phyloP scores from a whole-genome alignment of 352 stramenopile species.

The Phytophthora ohioensis region DNA sequence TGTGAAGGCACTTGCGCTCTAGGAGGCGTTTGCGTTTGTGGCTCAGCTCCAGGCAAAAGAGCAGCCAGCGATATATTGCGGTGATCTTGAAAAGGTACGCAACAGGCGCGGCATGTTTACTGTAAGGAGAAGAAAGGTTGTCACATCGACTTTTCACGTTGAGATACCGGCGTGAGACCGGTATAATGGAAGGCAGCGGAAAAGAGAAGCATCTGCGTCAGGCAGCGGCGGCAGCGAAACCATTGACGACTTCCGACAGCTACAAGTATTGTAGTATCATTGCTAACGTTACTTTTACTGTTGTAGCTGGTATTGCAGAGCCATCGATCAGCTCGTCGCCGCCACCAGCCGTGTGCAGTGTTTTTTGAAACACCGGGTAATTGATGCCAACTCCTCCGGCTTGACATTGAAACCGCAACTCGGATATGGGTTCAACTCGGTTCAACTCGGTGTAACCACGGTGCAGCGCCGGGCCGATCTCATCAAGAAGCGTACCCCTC shows the following conservation, averaged over 20 bases:
- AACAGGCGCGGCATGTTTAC: constrained; percentile 26
- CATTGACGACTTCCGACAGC: too few species aligned
- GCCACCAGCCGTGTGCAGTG: too few species aligned
- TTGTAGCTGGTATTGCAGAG: too few species aligned
- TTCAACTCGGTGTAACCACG: constrained; percentile 7
- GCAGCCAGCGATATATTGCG: constrained; percentile 17
- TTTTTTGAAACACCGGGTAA: too few species aligned
- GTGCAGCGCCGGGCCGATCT: constrained; percentile 18
- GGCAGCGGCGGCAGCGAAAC: too few species aligned
- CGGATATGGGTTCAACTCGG: constrained; percentile 27
- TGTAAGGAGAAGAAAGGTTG: constrained; percentile 19
- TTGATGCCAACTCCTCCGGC: too few species aligned
- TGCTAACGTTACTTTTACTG: too few species aligned
- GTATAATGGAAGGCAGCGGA: constrained; percentile 4
- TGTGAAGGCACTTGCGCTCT: constrained; percentile 6
- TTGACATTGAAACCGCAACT: not conserved
- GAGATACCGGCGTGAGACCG: constrained; percentile 10
- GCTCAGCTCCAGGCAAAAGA: not conserved
- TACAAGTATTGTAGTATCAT: too few species aligned
- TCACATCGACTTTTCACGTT: constrained; percentile 15
- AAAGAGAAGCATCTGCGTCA: too few species aligned
- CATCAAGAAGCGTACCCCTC: constrained; percentile 5
- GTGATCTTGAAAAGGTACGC: constrained; percentile 30
- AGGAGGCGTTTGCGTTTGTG: constrained; percentile 12
- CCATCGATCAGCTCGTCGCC: too few species aligned